Conservation (phyloP, 148 eudicot species). For the Chenopodium suecicum region DNA sequence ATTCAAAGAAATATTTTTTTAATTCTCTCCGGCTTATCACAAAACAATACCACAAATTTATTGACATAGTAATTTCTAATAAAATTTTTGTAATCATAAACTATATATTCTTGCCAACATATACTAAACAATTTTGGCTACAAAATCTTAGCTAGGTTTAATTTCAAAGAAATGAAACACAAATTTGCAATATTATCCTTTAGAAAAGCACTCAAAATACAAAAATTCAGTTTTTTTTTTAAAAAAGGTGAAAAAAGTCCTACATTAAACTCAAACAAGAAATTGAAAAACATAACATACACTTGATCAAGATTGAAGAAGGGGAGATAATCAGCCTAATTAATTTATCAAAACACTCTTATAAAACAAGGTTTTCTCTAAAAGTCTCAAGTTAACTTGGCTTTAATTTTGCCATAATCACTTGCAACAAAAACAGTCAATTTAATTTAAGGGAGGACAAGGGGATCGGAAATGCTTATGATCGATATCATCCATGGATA, state of each 20-base stretch:
- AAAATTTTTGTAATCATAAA: too few relatives aligned
- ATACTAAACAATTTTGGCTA: not conserved
- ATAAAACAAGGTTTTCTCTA: constrained; percentile 16
- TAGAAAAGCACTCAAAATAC: not conserved
- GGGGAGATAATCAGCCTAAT: constrained; percentile 20
- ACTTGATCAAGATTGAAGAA: constrained; percentile 16
- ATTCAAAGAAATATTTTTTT: too few relatives aligned
- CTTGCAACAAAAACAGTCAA: constrained; percentile 28
- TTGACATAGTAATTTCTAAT: too few relatives aligned
- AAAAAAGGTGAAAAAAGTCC: constrained; percentile 10
- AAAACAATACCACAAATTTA: not conserved
- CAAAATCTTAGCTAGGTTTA: not conserved
- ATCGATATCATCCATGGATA: not conserved
- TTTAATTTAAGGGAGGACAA: not conserved
- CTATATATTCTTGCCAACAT: not conserved
- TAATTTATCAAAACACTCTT: constrained; percentile 24
- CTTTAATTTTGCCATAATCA: constrained; percentile 27
- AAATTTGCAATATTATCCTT: not conserved
- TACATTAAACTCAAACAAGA: constrained; percentile 19
- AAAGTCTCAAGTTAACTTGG: constrained; percentile 19
- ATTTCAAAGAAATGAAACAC: not conserved
- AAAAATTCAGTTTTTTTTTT: not conserved
- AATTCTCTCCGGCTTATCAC: not conserved
- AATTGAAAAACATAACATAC: not conserved
- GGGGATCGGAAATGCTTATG: constrained; percentile 2